Evolutionary conservation across 2,329 filamentous ascomycete genomes (phyloP).

Genomic region (Bipolaris oryzae): DNA sequence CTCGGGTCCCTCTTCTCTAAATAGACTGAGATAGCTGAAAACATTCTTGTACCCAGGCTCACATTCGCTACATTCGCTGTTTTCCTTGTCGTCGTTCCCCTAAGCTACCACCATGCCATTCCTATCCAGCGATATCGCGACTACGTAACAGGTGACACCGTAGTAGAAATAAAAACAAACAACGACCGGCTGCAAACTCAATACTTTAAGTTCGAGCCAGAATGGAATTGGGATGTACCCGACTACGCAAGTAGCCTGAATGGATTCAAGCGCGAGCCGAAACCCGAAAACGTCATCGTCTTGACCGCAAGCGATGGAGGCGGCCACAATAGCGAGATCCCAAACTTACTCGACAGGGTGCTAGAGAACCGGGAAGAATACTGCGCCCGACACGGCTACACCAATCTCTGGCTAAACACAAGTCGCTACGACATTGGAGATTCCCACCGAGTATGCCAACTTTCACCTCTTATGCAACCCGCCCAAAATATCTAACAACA

Average conservation of each 20-base stretch:
- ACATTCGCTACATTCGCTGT: slow-evolving; percentile 28
- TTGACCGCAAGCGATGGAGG: slow-evolving; percentile 51
- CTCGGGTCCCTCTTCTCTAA: background rate
- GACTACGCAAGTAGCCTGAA: slow-evolving; percentile 33
- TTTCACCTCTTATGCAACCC: background rate
- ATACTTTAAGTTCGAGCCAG: slow-evolving; percentile 41
- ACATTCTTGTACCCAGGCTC: slow-evolving; percentile 15
- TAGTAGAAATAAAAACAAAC: slow-evolving; percentile 20
- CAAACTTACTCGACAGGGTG: slow-evolving; percentile 44
- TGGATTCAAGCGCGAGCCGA: slow-evolving; percentile 40
- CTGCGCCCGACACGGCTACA: slow-evolving; percentile 47
- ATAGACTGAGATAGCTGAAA: background rate
- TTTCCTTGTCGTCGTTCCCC: slow-evolving; percentile 29
- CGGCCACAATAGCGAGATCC: slow-evolving; percentile 51
- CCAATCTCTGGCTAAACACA: slow-evolving; percentile 50
- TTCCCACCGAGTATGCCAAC: slow-evolving; percentile 40
- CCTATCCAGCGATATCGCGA: slow-evolving; percentile 36
- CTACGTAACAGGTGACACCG: slow-evolving; percentile 27
- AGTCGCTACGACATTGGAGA: slow-evolving; percentile 48
- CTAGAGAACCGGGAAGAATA: slow-evolving; percentile 46
- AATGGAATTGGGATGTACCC: slow-evolving; percentile 42
- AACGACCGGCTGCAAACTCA: slow-evolving; percentile 36
- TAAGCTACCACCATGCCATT: slow-evolving; percentile 35
- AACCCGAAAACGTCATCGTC: slow-evolving; percentile 45
- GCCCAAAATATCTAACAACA: too few relatives aligned